phyloP scores from a whole-genome alignment of 768 basidiomycete genomes.

The Exidia glandulosa region DNA sequence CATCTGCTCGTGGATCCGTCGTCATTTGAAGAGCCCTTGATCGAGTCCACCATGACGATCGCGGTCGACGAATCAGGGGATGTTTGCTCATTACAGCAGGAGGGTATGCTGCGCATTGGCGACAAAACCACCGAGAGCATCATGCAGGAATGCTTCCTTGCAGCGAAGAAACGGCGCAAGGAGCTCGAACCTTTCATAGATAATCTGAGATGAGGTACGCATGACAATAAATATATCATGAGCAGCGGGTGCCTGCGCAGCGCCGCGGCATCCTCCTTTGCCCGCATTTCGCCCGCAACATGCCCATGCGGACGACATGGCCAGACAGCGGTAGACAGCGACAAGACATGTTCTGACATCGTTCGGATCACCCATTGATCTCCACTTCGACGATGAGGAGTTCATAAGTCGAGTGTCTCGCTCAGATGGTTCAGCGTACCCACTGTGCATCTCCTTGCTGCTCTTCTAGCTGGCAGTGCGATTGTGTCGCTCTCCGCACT shows the following conservation, averaged over 20 bases:
- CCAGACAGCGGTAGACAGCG: too few species aligned
- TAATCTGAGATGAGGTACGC: not conserved
- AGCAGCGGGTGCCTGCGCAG: not conserved
- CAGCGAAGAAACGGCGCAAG: conserved; percentile 11
- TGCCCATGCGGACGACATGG: too few species aligned
- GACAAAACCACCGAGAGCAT: conserved; percentile 17
- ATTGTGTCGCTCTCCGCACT: too few species aligned
- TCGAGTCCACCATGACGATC: conserved; percentile 60
- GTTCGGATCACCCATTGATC: too few species aligned
- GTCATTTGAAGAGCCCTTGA: conserved; percentile 80
- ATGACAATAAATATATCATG: not conserved
- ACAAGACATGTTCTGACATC: too few species aligned
- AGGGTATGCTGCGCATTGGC: conserved; percentile 34
- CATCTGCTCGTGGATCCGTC: conserved; percentile 74
- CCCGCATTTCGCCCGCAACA: too few species aligned
- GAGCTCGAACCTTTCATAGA: conserved; percentile 5
- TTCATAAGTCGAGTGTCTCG: too few species aligned
- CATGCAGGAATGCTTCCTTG: conserved; percentile 14
- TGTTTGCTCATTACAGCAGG: conserved; percentile 42
- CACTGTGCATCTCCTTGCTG: too few species aligned
- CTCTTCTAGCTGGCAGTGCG: too few species aligned
- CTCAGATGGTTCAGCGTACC: too few species aligned
- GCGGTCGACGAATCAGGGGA: conserved; percentile 40
- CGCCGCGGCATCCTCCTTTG: too few species aligned
- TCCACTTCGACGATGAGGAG: too few species aligned